Evolutionary conservation across 768 basidiomycete genomes (phyloP), one percentile per base, ranked within the genome.

Genomic region (Russula olivacea): DNA sequence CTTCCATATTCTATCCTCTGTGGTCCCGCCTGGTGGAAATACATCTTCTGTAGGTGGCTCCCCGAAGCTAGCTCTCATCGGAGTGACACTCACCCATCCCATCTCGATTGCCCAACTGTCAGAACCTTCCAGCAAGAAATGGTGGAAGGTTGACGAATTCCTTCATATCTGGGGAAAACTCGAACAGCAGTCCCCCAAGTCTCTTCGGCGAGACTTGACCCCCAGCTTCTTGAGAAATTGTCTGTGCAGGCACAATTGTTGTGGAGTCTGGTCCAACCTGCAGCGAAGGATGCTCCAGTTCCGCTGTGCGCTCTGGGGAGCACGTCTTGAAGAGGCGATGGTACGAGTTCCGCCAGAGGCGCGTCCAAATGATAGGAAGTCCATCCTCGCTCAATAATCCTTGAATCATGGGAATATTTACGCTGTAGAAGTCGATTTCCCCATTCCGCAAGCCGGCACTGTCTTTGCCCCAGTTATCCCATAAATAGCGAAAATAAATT

Each of bases 351-450:
- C 89, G 82, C 91, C 90, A 93, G 75, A 94, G 83, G 30, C 73
- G 78, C 12, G 94, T 91, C 90, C 92, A 94, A 68, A 78, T 81
- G 58, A 91, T 80, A 66, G 82, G 82, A 59, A 93, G 73, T 9
- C 85, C 84, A 55, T 80, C 79, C 36, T 82, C 79, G 45, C 78
- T 74, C 51, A 89, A 74, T 32, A 90, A 80, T 30, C 76, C 80
- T 58, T 85, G 81, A 55, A 93, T 80, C 72, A 97, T 78, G 25
- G 94, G 93, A 51, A 98, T 83, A 74, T 98, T 98, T 69, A 98
- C 76, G 70, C 78, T 92, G 75, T 93, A 93, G 25, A 94, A 76
- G 71, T 91, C 91, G 36, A 93, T 83, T 70, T 89, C 86, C 52
- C 82, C 81, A 58, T 79, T 73, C 41, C 83, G 79, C 49, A 83